Base-by-base conservation (phyloP, 2,329 filamentous ascomycete species). In the Neurospora crassa region DNA sequence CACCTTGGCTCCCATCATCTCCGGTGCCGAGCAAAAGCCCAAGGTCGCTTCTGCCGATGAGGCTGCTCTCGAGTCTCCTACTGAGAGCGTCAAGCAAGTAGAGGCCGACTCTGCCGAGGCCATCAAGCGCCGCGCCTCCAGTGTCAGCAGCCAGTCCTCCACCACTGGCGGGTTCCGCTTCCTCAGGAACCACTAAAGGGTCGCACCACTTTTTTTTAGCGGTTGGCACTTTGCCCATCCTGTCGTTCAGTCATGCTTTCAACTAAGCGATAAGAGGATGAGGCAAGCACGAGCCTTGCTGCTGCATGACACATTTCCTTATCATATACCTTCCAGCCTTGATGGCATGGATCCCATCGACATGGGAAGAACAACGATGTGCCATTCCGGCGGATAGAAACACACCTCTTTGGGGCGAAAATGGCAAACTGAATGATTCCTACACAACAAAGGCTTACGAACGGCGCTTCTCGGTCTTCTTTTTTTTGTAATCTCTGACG, bases 1-100 rank as follows among this genome's bases (percentile, higher is more conserved):
- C 73, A 83, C 84, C 40, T 83, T 90, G 68, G 87, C 86, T n/a
- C 88, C 88, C 53, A 83, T 83, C 76, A 88, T 84, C 40, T 89
- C 87, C 18, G 79, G 82, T 71, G 87, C 85, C 34, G 88, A 87
- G 67, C 81, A 81, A 40, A 77, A 78, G 73, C 11, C 70, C 70
- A 78, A 74, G 72, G 68, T 75, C 59, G 72, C 76, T 69, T 68
- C 74, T 69, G 72, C 74, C 67, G 76, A 79, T 59, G 74, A 79
- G 14, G 77, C 79, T 72, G 78, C 78, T 72, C 76, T 79, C 74
- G 79, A 80, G 69, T 70, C 71, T 18, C 73, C 75, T 68, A 71
- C 74, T 59, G 70, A 71, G 18, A 71, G 71, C 20, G 40, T 73
- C 43, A 74, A 76, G 73, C 68, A 74, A 63, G 72, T 71, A 18